phyloP scores from a whole-genome alignment of 495 filamentous ascomycete species.

The Hypoxylon cercidicola region DNA sequence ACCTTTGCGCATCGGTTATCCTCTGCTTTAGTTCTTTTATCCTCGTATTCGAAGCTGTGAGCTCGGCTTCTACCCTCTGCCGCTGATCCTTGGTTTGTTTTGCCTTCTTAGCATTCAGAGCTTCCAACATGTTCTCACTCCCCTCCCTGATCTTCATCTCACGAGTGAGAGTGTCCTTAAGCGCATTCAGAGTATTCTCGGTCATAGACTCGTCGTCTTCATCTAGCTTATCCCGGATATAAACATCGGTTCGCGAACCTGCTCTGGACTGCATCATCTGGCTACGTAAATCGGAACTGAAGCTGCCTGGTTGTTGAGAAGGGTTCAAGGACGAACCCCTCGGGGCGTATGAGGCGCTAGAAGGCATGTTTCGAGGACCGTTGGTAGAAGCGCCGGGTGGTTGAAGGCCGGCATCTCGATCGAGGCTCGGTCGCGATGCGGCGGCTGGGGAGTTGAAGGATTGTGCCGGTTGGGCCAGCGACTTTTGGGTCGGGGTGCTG shows the following conservation, averaged over 20 bases:
- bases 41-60: conserved; percentile 89
- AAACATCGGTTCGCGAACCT: conserved; percentile 74
- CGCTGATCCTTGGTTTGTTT: conserved; percentile 96
- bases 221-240: conserved; percentile 68
- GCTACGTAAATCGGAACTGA: conserved; percentile 88
- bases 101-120: conserved; percentile 90
- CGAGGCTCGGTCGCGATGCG: conserved; percentile 53
- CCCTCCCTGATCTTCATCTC: conserved; percentile 98
- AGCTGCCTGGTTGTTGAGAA: conserved; percentile 84
- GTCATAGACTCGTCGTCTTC: conserved; percentile 69
- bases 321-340: conserved; percentile 73
- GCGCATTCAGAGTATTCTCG: conserved; percentile 77
- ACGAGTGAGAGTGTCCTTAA: conserved; percentile 86
- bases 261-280: conserved; percentile 72
- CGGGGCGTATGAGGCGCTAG: conserved; percentile 67
- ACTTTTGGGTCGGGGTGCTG: conserved; percentile 77
- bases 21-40: conserved; percentile 83
- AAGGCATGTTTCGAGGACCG: conserved; percentile 63
- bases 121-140: conserved; percentile 96
- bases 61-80: conserved; percentile 84
- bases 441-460: conserved; percentile 49
- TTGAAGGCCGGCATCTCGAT: conserved; percentile 67
- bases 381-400: conserved; percentile 56
- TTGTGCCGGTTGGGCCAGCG: conserved; percentile 62
- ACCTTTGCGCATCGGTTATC: conserved; percentile 73